Base-by-base conservation (phyloP, 805 yeast species). In the Blastobotrys robertii region DNA sequence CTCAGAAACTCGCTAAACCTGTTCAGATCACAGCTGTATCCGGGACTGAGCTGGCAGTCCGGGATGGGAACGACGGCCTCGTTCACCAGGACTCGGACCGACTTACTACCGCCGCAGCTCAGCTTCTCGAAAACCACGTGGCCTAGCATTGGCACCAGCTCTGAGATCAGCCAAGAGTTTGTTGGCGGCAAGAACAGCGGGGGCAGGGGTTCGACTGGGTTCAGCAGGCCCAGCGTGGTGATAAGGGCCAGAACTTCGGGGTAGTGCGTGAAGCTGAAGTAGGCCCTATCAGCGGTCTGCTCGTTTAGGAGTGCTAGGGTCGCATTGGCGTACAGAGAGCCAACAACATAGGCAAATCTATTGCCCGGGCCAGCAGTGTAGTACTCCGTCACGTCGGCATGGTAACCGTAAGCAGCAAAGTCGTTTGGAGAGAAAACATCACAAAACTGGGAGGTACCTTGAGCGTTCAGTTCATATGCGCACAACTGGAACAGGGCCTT, bases 71-170 rank as follows among this genome's bases (percentile, higher is more conserved):
- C 63, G 13, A 74, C 77, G 2, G 74, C 76, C 54, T 76, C 79
- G 52, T 76, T 75, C 10, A 74, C 53, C 6, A 73, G 59, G 33
- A 68, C 60, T 51, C 80, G 68, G 15, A 75, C 74, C 11, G 40
- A 9, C 6, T 15, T 38, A 9, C 14, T 30, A 3, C 4, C 30
- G 9, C 19, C 14, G 57, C 79, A 75, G 41, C 55, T 55, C 44
- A 73, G 57, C 49, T 76, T 65, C 59, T 77, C 82, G 19, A 73
- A 54, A 29, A 72, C 62, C 13, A 74, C 51, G 46, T 76, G 65
- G 2, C 74, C 78, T 30, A 79, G 81, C 77, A 72, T 73, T 41
- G 82, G 83, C 19, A 68, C 67, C 36, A 74, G 56, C 51, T 76
- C 73, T 5, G 68, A 62, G 48, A 63, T 66, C 55, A 65, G 69